phyloP scores from a whole-genome alignment of 2,329 filamentous ascomycete species.

The Clonostachys chloroleuca region DNA sequence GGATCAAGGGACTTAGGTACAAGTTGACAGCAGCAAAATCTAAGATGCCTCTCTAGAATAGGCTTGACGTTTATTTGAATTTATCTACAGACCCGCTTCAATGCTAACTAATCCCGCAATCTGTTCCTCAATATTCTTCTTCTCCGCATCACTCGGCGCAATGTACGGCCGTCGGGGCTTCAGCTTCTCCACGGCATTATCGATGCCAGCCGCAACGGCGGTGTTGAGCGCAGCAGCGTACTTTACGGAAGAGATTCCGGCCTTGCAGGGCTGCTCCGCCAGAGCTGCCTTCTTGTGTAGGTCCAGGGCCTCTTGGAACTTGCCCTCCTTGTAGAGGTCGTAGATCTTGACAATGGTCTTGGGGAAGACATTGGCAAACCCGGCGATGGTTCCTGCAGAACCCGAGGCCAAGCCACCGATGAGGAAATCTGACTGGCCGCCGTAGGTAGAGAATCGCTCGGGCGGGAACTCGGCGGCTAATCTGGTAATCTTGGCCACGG shows the following conservation, averaged over 20 bases:
- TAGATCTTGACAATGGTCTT: slow-evolving; percentile 55
- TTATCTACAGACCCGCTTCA: slow-evolving; percentile 16
- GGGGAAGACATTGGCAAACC: slow-evolving; percentile 59
- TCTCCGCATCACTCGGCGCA: slow-evolving; percentile 34
- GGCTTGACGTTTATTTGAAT: too few relatives aligned
- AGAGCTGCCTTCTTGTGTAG: slow-evolving; percentile 59
- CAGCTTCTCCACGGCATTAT: slow-evolving; percentile 52
- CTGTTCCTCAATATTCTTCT: slow-evolving; percentile 29
- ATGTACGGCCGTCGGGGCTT: slow-evolving; percentile 58
- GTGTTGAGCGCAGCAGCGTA: slow-evolving; percentile 60
- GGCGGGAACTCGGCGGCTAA: slow-evolving; percentile 28
- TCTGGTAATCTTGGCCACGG: slow-evolving; percentile 55
- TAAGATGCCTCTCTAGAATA: too few relatives aligned
- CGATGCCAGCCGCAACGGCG: slow-evolving; percentile 54
- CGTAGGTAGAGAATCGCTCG: slow-evolving; percentile 45
- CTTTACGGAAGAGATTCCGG: slow-evolving; percentile 62
- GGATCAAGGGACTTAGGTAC: too few relatives aligned
- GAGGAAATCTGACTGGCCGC: slow-evolving; percentile 70
- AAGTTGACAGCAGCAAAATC: not conserved
- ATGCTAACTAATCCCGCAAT: slow-evolving; percentile 38
- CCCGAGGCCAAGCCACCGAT: slow-evolving; percentile 55
- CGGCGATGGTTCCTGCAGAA: slow-evolving; percentile 56
- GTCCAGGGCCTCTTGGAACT: slow-evolving; percentile 50
- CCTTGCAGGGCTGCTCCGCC: slow-evolving; percentile 62
- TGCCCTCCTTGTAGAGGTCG: slow-evolving; percentile 53